Base-by-base conservation (phyloP, 2,329 filamentous ascomycete genomes). In the Cordyceps tenuipes region DNA sequence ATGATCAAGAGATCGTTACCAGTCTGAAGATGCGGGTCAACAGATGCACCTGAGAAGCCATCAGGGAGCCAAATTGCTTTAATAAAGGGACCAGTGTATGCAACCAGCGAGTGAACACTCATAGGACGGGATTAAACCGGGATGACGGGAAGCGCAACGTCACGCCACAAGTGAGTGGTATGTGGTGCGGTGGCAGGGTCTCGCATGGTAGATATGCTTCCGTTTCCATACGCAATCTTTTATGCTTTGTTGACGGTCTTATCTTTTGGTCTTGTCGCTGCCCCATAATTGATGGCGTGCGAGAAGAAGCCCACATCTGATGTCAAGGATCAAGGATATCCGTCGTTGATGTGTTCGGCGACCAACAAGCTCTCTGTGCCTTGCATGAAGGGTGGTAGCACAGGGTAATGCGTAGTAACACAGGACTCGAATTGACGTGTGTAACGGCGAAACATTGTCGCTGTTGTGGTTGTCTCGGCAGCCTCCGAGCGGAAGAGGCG, bases 271-370 rank as follows among this genome's bases (percentile, higher is more conserved):
- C 21, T 17, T 34, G 31, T 26, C 36, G 26, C 26, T 44, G 55
- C 55, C 26, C 55, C 55, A n/a, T 50, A 36, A 46, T 44, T 44
- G n/a, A 57, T 57, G 46, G 47, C 47, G 55, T 43, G 55, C 55
- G 31, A 41, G 19, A 29, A 29, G 5, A 21, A 50, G 12, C 36
- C 23, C 47, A 57, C 55, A 21, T 12, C 21, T 8, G 21, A 26
- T 29, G 26, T 26, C n/a, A 21, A 26, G 41, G n/a, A 12, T 46
- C n/a, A 46, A 19, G n/a, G 5, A 46, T 19, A 5, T 44, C 39
- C 4, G 39, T 43, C 29, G 39, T 43, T 8, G 29, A 43, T 15
- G 39, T 43, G 39, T 43, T 47, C 34, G 8, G 34, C 34, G 23
- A n/a, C 19, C 53, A 36, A 23, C n/a, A 46, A 4, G n/a, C 3